These are phyloP conservation scores for Juglanconis sp. DNA, from an alignment of 2,329 filamentous ascomycete species.

Conservation along the genomic window DNA sequence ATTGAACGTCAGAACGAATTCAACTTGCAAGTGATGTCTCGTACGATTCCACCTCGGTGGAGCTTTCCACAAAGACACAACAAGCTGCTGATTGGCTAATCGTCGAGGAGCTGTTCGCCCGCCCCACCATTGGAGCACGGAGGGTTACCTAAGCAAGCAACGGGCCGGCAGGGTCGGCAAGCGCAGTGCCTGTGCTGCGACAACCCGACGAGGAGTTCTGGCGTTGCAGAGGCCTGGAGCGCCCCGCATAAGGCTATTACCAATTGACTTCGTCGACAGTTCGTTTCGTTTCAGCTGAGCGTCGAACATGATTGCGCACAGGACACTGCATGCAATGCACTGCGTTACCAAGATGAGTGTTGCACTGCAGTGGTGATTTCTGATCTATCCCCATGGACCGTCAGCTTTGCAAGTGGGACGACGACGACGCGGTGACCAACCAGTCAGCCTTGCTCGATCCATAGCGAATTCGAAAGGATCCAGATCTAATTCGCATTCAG, in stretches of 20 bases:
- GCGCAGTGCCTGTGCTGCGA: too few species aligned
- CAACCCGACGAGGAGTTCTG: too few species aligned
- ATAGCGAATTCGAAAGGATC: not conserved
- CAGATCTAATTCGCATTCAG: too few species aligned
- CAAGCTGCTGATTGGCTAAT: not conserved
- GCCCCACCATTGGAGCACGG: not conserved
- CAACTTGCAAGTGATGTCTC: conserved; percentile 7
- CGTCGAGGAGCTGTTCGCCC: too few species aligned
- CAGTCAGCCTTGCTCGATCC: not conserved
- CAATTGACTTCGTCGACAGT: too few species aligned
- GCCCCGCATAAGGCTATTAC: too few species aligned
- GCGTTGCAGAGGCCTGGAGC: too few species aligned
- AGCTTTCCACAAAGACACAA: not conserved
- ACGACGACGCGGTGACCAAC: conserved; percentile 5
- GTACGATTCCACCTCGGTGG: conserved; percentile 13
- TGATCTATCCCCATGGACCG: not conserved
- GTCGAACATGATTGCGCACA: too few species aligned
- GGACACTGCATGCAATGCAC: too few species aligned
- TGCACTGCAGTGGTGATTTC: not conserved
- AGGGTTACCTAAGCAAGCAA: not conserved
- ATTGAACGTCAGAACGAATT: conserved; percentile 4
- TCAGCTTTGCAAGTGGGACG: not conserved
- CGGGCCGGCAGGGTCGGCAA: too few species aligned
- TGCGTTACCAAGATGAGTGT: not conserved
- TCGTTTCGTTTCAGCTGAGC: too few species aligned